Percentiles rank a stretch among this genome's conserved stretches.
Conservation (phyloP, 2,329 filamentous ascomycete genomes). For the Setomelanomma holmii region DNA sequence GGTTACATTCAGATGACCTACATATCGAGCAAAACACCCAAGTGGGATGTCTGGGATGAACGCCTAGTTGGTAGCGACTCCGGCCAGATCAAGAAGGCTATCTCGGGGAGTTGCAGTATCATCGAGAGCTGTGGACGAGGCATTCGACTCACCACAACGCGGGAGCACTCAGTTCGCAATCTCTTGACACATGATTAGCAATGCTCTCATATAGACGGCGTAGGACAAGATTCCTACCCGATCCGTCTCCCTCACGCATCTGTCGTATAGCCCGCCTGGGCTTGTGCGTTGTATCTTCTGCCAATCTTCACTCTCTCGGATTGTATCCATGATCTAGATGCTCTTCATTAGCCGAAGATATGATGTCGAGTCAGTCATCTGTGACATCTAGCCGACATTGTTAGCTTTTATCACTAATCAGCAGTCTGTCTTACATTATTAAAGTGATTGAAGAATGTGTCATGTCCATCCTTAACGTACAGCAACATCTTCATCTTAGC, state of each 20-base stretch:
- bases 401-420: too few species aligned
- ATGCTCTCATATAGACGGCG: background rate
- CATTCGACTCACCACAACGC: background rate
- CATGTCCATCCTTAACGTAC: conserved; percentile 7
- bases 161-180: conserved; percentile 12
- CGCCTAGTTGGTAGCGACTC: background rate
- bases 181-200: background rate
- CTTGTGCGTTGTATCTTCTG: conserved; percentile 5
- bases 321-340: conserved; percentile 17
- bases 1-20: background rate
- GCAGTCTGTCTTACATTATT: background rate
- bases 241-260: conserved; percentile 12
- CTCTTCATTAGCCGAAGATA: conserved; percentile 18
- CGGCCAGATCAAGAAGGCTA: conserved; percentile 14
- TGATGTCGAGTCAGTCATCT: conserved; percentile 2
- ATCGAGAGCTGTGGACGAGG: conserved; percentile 4
- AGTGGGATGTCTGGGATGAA: background rate
- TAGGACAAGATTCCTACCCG: background rate
- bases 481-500: too few species aligned
- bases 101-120: conserved; percentile 11
- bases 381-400: background rate
- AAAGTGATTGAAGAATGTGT: conserved; percentile 15
- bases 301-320: conserved; percentile 12
- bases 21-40: conserved; percentile 8
- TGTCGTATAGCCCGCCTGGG: conserved; percentile 13